Conservation (phyloP, 2,329 filamentous ascomycete genomes). For the Calonectria montana region DNA sequence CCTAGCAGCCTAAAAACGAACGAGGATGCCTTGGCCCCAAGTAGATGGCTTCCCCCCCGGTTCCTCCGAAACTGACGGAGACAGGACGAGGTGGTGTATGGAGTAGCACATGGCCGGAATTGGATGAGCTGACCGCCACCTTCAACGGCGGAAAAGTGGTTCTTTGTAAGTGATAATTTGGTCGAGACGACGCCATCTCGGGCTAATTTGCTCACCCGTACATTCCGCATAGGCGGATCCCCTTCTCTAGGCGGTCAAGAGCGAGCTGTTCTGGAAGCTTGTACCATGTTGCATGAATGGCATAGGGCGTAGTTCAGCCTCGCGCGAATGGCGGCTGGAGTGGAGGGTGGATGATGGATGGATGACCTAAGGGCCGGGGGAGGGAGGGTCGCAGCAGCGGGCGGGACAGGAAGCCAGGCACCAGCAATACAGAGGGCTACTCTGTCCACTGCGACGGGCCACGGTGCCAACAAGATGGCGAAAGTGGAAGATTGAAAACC, state of each 20-base stretch:
- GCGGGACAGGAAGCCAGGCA: neutral
- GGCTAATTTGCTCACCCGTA: neutral
- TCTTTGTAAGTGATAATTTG: neutral
- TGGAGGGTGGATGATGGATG: too few species aligned
- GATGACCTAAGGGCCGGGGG: neutral
- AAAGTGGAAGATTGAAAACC: slow-evolving; percentile 4
- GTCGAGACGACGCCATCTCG: neutral
- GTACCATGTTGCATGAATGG: neutral
- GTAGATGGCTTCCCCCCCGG: neutral
- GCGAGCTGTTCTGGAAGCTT: slow-evolving; percentile 1
- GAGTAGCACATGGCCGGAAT: slow-evolving; percentile 3
- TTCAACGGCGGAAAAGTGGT: neutral
- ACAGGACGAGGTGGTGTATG: neutral
- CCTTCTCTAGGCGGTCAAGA: neutral
- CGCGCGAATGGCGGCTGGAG: slow-evolving; percentile 11
- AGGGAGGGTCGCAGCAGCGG: neutral
- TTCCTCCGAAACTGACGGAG: neutral
- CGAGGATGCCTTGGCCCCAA: neutral
- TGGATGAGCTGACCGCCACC: neutral
- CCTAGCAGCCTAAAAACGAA: neutral
- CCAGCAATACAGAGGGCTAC: neutral
- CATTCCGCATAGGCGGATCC: neutral
- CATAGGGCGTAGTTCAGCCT: slow-evolving; percentile 1
- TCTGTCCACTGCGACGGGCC: slow-evolving; percentile 1
- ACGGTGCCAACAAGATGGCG: neutral